Conservation (phyloP, 495 filamentous ascomycete genomes). For the Penicillium pancosmium region DNA sequence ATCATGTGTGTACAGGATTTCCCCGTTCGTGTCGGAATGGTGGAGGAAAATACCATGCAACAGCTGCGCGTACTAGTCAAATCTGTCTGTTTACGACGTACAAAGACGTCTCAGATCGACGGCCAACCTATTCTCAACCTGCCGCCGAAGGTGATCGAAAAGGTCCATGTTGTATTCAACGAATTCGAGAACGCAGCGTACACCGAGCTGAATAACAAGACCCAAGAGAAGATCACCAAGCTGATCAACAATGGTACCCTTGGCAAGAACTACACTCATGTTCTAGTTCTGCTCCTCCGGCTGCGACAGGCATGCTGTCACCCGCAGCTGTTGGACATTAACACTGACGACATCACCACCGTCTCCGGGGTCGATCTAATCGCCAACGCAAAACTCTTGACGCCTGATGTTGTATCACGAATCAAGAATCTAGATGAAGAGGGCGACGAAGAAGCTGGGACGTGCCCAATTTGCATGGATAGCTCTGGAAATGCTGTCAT, state of each 20-base stretch:
- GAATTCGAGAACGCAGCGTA: slow-evolving; percentile 76
- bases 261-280: slow-evolving; percentile 78
- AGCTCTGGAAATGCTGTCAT: slow-evolving; percentile 74
- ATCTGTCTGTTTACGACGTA: slow-evolving; percentile 82
- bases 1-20: slow-evolving; percentile 46
- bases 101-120: slow-evolving; percentile 81
- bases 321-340: slow-evolving; percentile 83
- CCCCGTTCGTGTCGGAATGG: slow-evolving; percentile 51
- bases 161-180: slow-evolving; percentile 70
- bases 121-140: slow-evolving; percentile 80
- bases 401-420: slow-evolving; percentile 62
- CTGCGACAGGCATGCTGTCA: slow-evolving; percentile 88
- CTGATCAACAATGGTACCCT: slow-evolving; percentile 73
- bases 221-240: slow-evolving; percentile 73
- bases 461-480: slow-evolving; percentile 82
- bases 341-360: slow-evolving; percentile 54
- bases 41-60: slow-evolving; percentile 57
- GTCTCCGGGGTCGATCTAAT: slow-evolving; percentile 65
- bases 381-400: slow-evolving; percentile 66
- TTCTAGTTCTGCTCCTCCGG: slow-evolving; percentile 83
- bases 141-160: slow-evolving; percentile 67
- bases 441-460: slow-evolving; percentile 43
- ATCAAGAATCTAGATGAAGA: slow-evolving; percentile 60
- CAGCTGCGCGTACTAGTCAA: slow-evolving; percentile 81
- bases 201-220: slow-evolving; percentile 65